Base-by-base conservation (phyloP, 306 rosid genomes). In the Gleditsia sinensis region DNA sequence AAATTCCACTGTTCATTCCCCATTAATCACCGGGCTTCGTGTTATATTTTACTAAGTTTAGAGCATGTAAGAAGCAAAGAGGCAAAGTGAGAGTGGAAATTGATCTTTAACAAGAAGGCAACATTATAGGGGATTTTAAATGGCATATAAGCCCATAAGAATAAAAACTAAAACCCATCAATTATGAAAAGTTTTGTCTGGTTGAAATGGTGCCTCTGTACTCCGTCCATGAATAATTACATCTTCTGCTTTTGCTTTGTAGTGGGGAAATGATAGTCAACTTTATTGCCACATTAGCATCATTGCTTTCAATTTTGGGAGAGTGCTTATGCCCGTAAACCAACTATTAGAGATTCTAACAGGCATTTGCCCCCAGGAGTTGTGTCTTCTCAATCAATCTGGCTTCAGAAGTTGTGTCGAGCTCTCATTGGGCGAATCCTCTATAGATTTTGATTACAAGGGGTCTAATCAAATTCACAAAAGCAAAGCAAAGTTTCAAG, bases 241-340 rank as follows among this genome's bases (percentile, higher is more conserved):
- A 78, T 63, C 51, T 73, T 73, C 75, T 2, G 85, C 88, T 90
- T 90, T 90, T 85, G 86, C 85, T 87, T 81, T 88, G 75, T 63
- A 65, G 89, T 85, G 85, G 89, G 90, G 76, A 86, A 78, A 77
- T 78, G 78, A 81, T 82, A 78, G 76, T 88, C 88, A 91, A 87
- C 88, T 88, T 85, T 82, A 75, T 83, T 58, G 83, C 58, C 79
- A 75, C 80, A 62, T 54, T 70, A 54, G 39, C 82, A 82, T 91
- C 78, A 87, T 87, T 83, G 72, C 84, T 77, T 86, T 42, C 69
- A 68, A 84, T 74, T 36, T 83, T 84, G 86, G 88, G 75, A 79
- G 82, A 68, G 81, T 70, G 89, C 69, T 72, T 78, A 51, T 84
- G 84, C 82, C 78, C 79, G 50, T 75, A 70, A 79, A 60, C 75